phyloP scores from a whole-genome alignment of 257 asterid genomes.

The Solanum megistacrolobum region DNA sequence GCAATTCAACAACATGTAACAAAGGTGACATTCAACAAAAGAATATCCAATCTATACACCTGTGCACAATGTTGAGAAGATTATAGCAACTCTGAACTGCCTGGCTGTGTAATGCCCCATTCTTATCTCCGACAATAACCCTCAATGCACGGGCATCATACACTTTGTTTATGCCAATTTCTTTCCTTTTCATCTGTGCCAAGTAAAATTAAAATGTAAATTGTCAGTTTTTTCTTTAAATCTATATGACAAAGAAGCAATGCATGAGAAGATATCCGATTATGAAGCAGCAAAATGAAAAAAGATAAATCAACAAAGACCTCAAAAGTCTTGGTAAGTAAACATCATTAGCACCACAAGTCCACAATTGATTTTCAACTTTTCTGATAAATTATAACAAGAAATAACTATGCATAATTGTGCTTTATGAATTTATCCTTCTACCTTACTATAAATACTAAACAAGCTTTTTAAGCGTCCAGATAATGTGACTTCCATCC shows the following conservation, averaged over 20 bases:
- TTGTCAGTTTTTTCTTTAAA: constrained; percentile 6
- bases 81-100: constrained; percentile 92
- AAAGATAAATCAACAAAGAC: constrained; percentile 1
- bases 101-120: constrained; percentile 86
- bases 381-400: background rate
- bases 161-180: constrained; percentile 62
- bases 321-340: background rate
- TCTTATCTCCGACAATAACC: constrained; percentile 89
- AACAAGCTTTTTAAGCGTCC: constrained; percentile 91
- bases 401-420: background rate
- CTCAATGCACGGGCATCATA: constrained; percentile 94
- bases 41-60: constrained; percentile 24
- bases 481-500: constrained; percentile 92
- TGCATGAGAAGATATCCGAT: constrained; percentile 3
- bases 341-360: background rate
- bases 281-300: constrained; percentile 5
- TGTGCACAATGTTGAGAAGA: constrained; percentile 85
- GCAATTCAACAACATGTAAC: constrained; percentile 1
- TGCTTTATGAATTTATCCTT: background rate
- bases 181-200: constrained; percentile 85
- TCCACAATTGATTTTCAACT: background rate
- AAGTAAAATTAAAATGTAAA: constrained; percentile 12
- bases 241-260: constrained; percentile 3
- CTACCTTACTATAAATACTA: constrained; percentile 88
- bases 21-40: background rate